These are phyloP conservation scores for Trichoderma breve DNA, from an alignment of 2,329 filamentous ascomycete genomes.

Conservation along the genomic window DNA sequence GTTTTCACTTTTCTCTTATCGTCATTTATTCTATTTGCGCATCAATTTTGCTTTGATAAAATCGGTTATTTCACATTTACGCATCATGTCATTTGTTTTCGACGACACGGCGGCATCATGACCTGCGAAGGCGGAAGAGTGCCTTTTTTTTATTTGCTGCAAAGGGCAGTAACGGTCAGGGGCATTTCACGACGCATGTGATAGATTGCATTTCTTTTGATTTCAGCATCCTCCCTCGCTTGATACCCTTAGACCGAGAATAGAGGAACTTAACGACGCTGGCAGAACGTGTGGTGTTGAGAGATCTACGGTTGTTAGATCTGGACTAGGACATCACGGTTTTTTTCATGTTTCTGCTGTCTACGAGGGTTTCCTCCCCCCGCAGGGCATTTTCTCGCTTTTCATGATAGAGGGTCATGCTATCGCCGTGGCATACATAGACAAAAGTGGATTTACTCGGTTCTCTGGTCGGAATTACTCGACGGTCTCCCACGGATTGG, in stretches of 20 bases:
- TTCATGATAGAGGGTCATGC: constrained; percentile 46
- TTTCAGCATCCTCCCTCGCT: constrained; percentile 43
- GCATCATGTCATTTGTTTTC: constrained; percentile 30
- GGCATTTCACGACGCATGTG: constrained; percentile 43
- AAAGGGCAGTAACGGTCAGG: constrained; percentile 39
- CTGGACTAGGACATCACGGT: constrained; percentile 37
- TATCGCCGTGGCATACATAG: constrained; percentile 52
- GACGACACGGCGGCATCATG: constrained; percentile 45
- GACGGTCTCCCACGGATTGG: constrained; percentile 34
- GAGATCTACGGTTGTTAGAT: constrained; percentile 37
- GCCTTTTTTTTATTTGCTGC: constrained; percentile 33
- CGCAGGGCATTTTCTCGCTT: constrained; percentile 40
- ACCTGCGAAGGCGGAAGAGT: constrained; percentile 38
- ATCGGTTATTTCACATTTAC: constrained; percentile 30
- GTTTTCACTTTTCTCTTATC: constrained; percentile 22
- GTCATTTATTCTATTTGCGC: constrained; percentile 28
- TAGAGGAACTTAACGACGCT: constrained; percentile 40
- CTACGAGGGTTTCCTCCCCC: constrained; percentile 36
- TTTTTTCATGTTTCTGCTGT: constrained; percentile 38
- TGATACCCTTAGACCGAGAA: constrained; percentile 47
- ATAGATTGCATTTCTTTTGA: constrained; percentile 46
- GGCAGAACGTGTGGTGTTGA: constrained; percentile 39
- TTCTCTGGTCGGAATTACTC: constrained; percentile 49
- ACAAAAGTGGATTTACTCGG: constrained; percentile 66
- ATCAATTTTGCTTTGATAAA: constrained; percentile 26